Conservation (phyloP, 805 yeast species). For the Zygotorulaspora chibaensis region DNA sequence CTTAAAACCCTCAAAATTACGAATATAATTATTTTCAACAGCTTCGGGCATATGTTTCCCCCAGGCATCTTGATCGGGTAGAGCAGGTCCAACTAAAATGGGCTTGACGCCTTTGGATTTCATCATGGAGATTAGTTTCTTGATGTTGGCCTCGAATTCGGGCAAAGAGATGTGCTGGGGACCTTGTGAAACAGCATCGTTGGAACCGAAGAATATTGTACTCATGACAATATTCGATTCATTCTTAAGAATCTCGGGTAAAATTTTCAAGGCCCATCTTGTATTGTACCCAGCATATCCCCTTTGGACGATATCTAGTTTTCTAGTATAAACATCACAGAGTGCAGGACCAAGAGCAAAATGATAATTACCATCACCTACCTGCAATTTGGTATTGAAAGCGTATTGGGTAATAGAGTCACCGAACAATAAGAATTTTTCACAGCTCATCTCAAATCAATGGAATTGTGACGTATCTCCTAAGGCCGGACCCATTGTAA, state of each 20-base stretch:
- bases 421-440: conserved; percentile 59
- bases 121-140: conserved; percentile 40
- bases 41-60: conserved; percentile 34
- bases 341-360: conserved; percentile 52
- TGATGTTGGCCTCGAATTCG: conserved; percentile 47
- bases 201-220: conserved; percentile 75
- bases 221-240: conserved; percentile 45
- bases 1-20: conserved; percentile 45
- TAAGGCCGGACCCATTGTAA: no score
- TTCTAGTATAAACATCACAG: conserved; percentile 50
- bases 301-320: conserved; percentile 62
- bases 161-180: conserved; percentile 49
- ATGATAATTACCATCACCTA: conserved; percentile 21
- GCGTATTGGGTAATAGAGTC: conserved; percentile 65
- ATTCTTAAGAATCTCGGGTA: conserved; percentile 46
- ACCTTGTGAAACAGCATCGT: conserved; percentile 55
- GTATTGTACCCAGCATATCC: conserved; percentile 79
- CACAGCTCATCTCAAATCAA: conserved; percentile 9
- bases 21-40: conserved; percentile 38
- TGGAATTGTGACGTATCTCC: no score
- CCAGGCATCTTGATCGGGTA: conserved; percentile 47
- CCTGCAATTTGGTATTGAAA: conserved; percentile 36
- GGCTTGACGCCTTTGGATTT: conserved; percentile 43
- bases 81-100: conserved; percentile 60
- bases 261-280: conserved; percentile 49